Conservation (phyloP, 2,329 filamentous ascomycete species). For the Rasamsonia emersonii region DNA sequence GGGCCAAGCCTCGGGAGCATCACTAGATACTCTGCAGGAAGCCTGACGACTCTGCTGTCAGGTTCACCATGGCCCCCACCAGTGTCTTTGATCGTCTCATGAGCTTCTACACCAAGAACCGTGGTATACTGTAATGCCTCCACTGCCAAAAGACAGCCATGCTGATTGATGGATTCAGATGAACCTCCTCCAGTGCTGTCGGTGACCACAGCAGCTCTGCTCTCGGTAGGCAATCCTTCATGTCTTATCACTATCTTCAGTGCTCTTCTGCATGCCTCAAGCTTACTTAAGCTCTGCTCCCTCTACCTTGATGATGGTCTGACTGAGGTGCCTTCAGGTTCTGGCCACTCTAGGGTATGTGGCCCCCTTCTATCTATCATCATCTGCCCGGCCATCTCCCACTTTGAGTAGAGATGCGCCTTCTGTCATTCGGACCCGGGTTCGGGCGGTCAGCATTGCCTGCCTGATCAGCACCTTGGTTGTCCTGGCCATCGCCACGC, state of each 20-base stretch:
- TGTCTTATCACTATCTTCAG: too few species aligned
- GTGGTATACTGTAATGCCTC: too few species aligned
- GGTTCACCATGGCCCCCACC: constrained; percentile 24
- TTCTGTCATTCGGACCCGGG: constrained; percentile 77
- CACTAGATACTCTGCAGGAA: too few species aligned
- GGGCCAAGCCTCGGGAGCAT: too few species aligned
- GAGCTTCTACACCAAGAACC: constrained; percentile 23
- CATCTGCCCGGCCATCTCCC: constrained; percentile 68
- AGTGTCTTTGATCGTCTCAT: constrained; percentile 23
- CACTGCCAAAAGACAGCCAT: too few species aligned
- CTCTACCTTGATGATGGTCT: constrained; percentile 1
- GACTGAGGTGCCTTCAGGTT: constrained; percentile 41
- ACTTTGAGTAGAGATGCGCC: constrained; percentile 78
- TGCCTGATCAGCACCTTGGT: constrained; percentile 59
- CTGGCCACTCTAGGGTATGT: constrained; percentile 86
- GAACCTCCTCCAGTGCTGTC: constrained; percentile 5
- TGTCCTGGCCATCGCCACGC: constrained; percentile 59
- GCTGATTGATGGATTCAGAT: constrained; percentile 1
- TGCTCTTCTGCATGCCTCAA: neutral
- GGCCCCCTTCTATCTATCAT: constrained; percentile 77
- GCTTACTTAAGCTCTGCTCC: too few species aligned
- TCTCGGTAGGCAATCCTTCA: constrained; percentile 31
- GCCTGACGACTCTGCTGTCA: neutral
- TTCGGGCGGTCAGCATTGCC: constrained; percentile 69
- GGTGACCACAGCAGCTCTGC: constrained; percentile 21